Evolutionary conservation across 805 yeast species (phyloP).

Genomic region (Cyberlindnera maclurae): DNA sequence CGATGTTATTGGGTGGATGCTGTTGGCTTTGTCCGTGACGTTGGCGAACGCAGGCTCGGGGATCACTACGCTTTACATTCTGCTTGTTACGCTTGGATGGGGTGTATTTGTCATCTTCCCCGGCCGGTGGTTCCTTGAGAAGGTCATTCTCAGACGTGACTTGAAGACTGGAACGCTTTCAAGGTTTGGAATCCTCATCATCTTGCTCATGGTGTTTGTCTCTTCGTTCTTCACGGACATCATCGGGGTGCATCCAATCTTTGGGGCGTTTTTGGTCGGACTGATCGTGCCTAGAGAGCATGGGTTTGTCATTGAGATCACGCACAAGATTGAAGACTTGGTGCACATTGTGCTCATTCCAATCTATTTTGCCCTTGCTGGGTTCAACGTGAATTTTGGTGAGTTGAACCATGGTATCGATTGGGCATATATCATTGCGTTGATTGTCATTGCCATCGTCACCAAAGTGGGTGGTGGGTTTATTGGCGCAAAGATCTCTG

Average conservation of each 20-base stretch:
- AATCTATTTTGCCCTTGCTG: constrained; percentile 73
- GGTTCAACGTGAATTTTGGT: constrained; percentile 63
- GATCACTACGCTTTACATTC: constrained; percentile 60
- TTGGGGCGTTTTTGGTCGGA: constrained; percentile 79
- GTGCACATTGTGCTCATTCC: constrained; percentile 70
- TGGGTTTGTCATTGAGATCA: constrained; percentile 60
- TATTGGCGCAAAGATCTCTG: constrained; percentile 53
- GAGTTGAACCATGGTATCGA: constrained; percentile 55
- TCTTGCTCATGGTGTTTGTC: constrained; percentile 48
- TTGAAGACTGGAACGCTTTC: constrained; percentile 56
- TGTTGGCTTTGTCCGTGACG: constrained; percentile 69
- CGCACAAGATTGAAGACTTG: constrained; percentile 72
- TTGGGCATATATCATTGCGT: constrained; percentile 73
- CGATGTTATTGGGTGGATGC: constrained; percentile 76
- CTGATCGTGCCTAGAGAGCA: constrained; percentile 70
- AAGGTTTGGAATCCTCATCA: constrained; percentile 48
- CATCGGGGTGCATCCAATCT: constrained; percentile 80
- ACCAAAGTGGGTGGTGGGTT: constrained; percentile 67
- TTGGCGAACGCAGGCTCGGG: constrained; percentile 69
- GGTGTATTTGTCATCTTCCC: constrained; percentile 53
- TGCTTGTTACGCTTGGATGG: constrained; percentile 65
- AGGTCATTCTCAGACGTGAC: constrained; percentile 40
- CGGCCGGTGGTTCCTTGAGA: constrained; percentile 41
- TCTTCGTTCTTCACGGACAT: constrained; percentile 78
- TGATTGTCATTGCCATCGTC: constrained; percentile 57